phyloP scores from a whole-genome alignment of 345 rosid genomes.

The Eucalyptus regnans region DNA sequence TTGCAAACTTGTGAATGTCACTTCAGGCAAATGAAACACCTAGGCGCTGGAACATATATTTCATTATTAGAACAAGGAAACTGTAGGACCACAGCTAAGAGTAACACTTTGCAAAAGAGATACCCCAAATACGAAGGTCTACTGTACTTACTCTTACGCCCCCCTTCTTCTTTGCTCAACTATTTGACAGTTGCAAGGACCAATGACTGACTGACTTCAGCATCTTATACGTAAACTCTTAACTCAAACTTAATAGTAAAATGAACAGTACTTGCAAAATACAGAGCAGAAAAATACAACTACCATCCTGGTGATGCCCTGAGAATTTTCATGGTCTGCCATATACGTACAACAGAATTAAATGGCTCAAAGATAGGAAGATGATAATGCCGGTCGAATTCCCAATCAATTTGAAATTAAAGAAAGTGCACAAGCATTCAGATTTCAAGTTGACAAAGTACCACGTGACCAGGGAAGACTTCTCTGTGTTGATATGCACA shows the following conservation, averaged over 20 bases:
- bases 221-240: background rate
- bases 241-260: background rate
- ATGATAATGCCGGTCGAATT: background rate
- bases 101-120: background rate
- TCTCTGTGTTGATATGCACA: background rate
- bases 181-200: background rate
- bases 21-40: background rate
- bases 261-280: background rate
- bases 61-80: background rate
- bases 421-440: background rate
- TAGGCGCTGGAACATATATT: background rate
- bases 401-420: background rate
- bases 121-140: background rate
- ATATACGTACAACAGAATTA: background rate
- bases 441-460: background rate
- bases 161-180: background rate
- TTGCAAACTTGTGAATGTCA: background rate
- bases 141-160: background rate
- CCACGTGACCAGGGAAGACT: background rate
- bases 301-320: background rate
- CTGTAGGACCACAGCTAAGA: background rate
- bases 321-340: background rate
- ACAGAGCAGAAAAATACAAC: background rate
- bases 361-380: background rate
- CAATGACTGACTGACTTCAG: background rate